Evolutionary conservation across 2,329 filamentous ascomycete species (phyloP).

Genomic region (Colletotrichum sp.): DNA sequence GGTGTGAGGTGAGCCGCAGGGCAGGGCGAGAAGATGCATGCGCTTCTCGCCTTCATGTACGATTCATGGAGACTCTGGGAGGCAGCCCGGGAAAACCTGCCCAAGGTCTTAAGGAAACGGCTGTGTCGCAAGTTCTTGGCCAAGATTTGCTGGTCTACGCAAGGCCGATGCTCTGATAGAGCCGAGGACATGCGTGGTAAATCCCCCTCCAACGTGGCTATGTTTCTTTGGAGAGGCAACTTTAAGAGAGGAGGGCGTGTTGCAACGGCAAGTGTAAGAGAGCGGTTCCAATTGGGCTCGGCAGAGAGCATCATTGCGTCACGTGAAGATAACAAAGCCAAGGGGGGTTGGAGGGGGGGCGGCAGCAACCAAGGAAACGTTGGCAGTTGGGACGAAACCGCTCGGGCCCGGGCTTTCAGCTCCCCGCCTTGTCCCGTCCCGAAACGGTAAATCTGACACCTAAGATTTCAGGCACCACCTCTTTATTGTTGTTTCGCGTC

Average conservation of each 20-base stretch:
- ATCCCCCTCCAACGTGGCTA: slow-evolving; percentile 6
- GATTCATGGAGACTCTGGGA: slow-evolving; percentile 13
- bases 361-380: neutral
- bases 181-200: neutral
- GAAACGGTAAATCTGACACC: neutral
- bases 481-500: slow-evolving; percentile 17
- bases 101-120: neutral
- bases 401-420: neutral
- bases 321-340: neutral
- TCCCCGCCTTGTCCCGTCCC: neutral
- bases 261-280: slow-evolving; percentile 20
- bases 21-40: slow-evolving; percentile 3
- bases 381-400: neutral
- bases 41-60: slow-evolving; percentile 16
- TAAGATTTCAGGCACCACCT: slow-evolving; percentile 1
- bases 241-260: slow-evolving; percentile 7
- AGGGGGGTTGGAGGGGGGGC: neutral
- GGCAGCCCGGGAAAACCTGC: slow-evolving; percentile 22
- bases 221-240: neutral
- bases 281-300: neutral
- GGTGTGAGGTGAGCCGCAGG: slow-evolving; percentile 6
- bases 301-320: neutral
- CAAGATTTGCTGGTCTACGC: neutral
- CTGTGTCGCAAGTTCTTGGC: slow-evolving; percentile 18
- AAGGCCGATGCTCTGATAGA: slow-evolving; percentile 2